These are phyloP conservation scores for Saccharomycopsis crataegensis DNA, from an alignment of 1,139 yeast genomes.

Conservation along the genomic window DNA sequence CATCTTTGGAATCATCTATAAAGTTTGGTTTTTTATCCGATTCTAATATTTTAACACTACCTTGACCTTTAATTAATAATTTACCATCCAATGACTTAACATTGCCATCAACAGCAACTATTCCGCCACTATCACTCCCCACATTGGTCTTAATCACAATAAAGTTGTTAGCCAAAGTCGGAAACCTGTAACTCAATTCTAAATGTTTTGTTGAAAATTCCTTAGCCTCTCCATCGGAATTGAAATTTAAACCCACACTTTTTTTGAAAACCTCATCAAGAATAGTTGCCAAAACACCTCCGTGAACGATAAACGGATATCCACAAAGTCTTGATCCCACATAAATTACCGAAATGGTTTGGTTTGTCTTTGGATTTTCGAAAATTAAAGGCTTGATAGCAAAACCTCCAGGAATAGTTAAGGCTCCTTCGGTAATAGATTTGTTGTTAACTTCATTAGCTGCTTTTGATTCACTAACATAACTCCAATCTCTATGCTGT, in stretches of 20 bases:
- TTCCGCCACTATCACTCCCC: slow-evolving; percentile 29
- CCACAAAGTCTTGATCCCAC: slow-evolving; percentile 79
- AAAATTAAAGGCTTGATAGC: slow-evolving; percentile 68
- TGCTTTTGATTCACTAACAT: slow-evolving; percentile 37
- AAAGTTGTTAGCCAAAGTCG: slow-evolving; percentile 77
- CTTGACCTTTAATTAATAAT: slow-evolving; percentile 37
- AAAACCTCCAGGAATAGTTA: slow-evolving; percentile 69
- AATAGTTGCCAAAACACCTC: slow-evolving; percentile 80
- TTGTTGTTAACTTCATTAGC: slow-evolving; percentile 29
- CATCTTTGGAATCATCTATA: slow-evolving; percentile 22
- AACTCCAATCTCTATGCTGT: slow-evolving; percentile 54
- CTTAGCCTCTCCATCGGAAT: slow-evolving; percentile 22
- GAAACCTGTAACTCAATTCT: slow-evolving; percentile 54
- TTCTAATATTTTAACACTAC: slow-evolving; percentile 25
- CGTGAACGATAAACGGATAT: slow-evolving; percentile 82
- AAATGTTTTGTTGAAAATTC: slow-evolving; percentile 32
- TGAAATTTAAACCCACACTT: slow-evolving; percentile 39
- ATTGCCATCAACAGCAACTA: slow-evolving; percentile 35
- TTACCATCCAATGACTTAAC: slow-evolving; percentile 34
- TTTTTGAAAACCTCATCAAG: slow-evolving; percentile 68
- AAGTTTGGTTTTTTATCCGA: not conserved
- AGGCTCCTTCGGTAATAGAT: slow-evolving; percentile 29
- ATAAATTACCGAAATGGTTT: slow-evolving; percentile 63
- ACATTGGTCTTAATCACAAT: slow-evolving; percentile 52
- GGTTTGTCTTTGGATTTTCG: slow-evolving; percentile 47